phyloP scores from a whole-genome alignment of 257 asterid species.

The Henckelia pumila region DNA sequence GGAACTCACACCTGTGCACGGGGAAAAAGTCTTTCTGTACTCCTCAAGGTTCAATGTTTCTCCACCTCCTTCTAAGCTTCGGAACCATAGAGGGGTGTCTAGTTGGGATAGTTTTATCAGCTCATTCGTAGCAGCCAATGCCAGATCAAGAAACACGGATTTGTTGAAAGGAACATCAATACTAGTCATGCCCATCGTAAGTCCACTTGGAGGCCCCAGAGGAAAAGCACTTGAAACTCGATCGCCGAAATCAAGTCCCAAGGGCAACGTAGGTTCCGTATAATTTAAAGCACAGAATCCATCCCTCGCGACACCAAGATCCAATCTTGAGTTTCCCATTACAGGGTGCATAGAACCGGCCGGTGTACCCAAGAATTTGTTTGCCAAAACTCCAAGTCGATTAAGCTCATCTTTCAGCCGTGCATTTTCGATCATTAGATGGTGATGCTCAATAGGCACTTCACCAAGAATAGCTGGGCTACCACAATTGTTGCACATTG shows the following conservation, averaged over 20 bases:
- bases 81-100: constrained; percentile 65
- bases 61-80: constrained; percentile 44
- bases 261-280: constrained; percentile 36
- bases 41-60: constrained; percentile 66
- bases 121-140: constrained; percentile 67
- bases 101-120: constrained; percentile 61
- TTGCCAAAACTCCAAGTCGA: constrained; percentile 43
- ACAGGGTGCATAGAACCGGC: constrained; percentile 30
- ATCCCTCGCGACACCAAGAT: constrained; percentile 62
- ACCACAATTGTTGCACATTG: constrained; percentile 68
- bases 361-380: constrained; percentile 51
- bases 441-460: constrained; percentile 54
- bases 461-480: constrained; percentile 62
- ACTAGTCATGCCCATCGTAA: constrained; percentile 29
- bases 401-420: constrained; percentile 63
- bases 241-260: constrained; percentile 52
- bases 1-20: constrained; percentile 59
- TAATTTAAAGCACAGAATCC: constrained; percentile 41
- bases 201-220: constrained; percentile 32
- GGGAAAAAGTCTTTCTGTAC: constrained; percentile 52
- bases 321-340: constrained; percentile 39
- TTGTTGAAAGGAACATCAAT: constrained; percentile 42
- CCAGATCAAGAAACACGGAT: constrained; percentile 51
- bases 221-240: constrained; percentile 36
- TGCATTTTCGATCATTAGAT: constrained; percentile 71